Evolutionary conservation across 2,329 filamentous ascomycete genomes (phyloP).

Genomic region (Tolypocladium sp.): DNA sequence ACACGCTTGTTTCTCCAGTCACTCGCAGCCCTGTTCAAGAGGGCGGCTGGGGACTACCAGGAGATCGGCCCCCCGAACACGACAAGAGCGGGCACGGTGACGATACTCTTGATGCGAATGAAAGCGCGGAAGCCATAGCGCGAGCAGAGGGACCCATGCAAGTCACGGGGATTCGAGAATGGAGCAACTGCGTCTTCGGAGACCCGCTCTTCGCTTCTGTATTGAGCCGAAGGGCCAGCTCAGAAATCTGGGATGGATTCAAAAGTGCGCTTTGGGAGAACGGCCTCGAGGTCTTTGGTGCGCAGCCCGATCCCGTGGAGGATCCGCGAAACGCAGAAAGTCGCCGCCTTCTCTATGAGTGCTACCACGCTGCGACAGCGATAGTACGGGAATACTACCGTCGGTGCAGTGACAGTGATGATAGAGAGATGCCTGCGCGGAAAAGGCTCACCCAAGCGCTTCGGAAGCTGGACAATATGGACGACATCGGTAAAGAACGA

Average conservation of each 20-base stretch:
- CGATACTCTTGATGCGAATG: neutral
- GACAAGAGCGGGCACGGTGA: neutral
- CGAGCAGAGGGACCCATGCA: neutral
- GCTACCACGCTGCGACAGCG: conserved; percentile 43
- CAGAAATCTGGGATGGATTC: conserved; percentile 40
- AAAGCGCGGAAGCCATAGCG: neutral
- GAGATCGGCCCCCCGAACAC: neutral
- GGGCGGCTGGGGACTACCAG: no score
- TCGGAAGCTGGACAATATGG: conserved; percentile 32
- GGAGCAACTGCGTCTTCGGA: conserved; percentile 50
- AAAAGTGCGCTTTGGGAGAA: conserved; percentile 11
- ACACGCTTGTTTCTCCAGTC: conserved; percentile 31
- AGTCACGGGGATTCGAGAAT: conserved; percentile 34
- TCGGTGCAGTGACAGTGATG: conserved; percentile 35
- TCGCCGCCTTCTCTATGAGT: conserved; percentile 46
- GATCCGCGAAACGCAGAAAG: conserved; percentile 31
- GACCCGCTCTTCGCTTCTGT: conserved; percentile 45
- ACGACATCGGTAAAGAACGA: conserved; percentile 17
- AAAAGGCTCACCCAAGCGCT: conserved; percentile 39
- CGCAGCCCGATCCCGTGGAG: conserved; percentile 24
- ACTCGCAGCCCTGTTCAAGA: neutral
- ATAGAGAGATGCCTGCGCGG: conserved; percentile 42
- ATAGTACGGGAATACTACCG: conserved; percentile 49
- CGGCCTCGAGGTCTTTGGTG: neutral
- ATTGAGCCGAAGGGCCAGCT: conserved; percentile 34